Evolutionary conservation across 2,329 filamentous ascomycete genomes (phyloP).

Genomic region (Basipetospora chlamydospora): DNA sequence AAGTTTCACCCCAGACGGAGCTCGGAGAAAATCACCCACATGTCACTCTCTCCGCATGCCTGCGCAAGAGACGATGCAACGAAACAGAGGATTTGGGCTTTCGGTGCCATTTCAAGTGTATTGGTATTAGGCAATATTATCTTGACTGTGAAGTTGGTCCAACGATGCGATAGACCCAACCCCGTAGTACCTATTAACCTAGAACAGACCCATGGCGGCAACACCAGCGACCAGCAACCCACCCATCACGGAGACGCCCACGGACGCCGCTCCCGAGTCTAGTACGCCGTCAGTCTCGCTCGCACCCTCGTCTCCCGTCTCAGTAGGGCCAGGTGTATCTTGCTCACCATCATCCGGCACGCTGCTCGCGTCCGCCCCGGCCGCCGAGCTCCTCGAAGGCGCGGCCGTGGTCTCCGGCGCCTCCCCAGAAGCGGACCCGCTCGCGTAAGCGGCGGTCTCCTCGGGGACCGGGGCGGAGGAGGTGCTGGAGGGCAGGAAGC

Average conservation of each 20-base stretch:
- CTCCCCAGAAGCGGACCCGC: background rate
- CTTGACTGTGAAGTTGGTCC: too few relatives aligned
- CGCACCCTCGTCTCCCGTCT: background rate
- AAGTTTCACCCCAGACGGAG: too few relatives aligned
- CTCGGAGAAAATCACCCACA: too few relatives aligned
- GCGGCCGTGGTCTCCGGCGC: background rate
- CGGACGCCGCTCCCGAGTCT: background rate
- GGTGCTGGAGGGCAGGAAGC: constrained; percentile 21
- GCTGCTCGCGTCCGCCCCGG: too few relatives aligned
- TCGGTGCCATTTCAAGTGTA: too few relatives aligned
- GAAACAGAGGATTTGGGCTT: too few relatives aligned
- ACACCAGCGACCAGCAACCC: background rate
- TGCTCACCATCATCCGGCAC: too few relatives aligned
- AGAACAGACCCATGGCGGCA: background rate
- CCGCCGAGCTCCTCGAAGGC: background rate
- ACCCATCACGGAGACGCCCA: constrained; percentile 1
- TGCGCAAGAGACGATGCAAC: too few relatives aligned
- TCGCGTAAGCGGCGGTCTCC: background rate
- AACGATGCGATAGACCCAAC: too few relatives aligned
- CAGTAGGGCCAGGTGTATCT: too few relatives aligned
- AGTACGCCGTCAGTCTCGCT: background rate
- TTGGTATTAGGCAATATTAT: too few relatives aligned
- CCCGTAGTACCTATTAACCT: background rate
- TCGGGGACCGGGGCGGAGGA: background rate
- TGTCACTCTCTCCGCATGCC: too few relatives aligned